phyloP scores from a whole-genome alignment of 768 basidiomycete species.

The Phlegmacium glaucopus region DNA sequence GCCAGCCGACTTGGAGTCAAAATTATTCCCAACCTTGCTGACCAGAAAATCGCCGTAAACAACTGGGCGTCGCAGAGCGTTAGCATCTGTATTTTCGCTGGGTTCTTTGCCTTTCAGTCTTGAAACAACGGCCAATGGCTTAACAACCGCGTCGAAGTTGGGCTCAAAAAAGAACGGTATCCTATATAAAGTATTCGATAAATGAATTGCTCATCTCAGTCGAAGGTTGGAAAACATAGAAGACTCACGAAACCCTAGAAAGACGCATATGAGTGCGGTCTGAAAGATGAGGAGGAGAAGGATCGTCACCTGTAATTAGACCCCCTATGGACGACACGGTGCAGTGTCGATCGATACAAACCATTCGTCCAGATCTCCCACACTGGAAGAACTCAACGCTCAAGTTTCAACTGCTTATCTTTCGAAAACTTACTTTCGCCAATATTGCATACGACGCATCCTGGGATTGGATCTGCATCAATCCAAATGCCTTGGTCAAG shows the following conservation, averaged over 20 bases:
- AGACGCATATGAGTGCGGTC: not conserved
- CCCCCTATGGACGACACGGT: constrained; percentile 78
- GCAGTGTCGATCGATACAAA: constrained; percentile 82
- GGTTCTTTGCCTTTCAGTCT: constrained; percentile 31
- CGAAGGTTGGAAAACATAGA: not conserved
- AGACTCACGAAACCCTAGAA: constrained; percentile 67
- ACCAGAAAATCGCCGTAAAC: constrained; percentile 79
- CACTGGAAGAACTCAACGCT: constrained; percentile 42
- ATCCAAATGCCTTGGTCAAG: constrained; percentile 71
- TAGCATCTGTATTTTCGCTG: constrained; percentile 1
- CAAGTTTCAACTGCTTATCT: not conserved
- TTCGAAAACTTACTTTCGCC: constrained; percentile 80
- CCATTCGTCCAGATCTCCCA: constrained; percentile 93
- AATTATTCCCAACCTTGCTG: constrained; percentile 73
- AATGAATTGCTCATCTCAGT: not conserved
- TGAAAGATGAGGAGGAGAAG: not conserved
- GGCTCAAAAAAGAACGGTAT: constrained; percentile 96
- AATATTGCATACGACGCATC: constrained; percentile 87
- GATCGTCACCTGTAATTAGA: constrained; percentile 61
- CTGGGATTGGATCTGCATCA: constrained; percentile 77
- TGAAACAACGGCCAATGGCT: constrained; percentile 60
- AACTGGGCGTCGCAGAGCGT: constrained; percentile 36
- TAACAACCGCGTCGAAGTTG: constrained; percentile 69
- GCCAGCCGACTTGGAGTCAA: constrained; percentile 41
- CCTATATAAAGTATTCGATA: constrained; percentile 32